A percentile compares a stretch with the other conserved stretches of the same genome.
These are phyloP conservation scores for Entomortierella parvispora DNA, from an alignment of 192 early-diverging fungal species.

Conservation along the genomic window DNA sequence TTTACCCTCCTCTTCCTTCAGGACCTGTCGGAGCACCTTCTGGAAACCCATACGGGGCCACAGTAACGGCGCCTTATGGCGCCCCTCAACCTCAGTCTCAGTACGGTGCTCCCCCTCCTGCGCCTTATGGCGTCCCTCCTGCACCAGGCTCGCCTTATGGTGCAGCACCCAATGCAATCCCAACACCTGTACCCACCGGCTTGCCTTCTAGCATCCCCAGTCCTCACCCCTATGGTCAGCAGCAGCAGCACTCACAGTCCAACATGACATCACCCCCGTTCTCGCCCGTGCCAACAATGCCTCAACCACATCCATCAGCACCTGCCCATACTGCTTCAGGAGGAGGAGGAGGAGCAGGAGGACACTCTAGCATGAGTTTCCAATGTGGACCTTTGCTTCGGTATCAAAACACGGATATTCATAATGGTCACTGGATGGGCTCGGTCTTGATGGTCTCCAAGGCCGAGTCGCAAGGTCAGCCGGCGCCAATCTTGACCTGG, in stretches of 20 bases:
- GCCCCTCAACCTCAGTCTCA: neutral
- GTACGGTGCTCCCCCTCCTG: neutral
- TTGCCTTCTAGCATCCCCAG: conserved; percentile 14
- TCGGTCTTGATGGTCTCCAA: conserved; percentile 58
- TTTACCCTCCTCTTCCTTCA: conserved; percentile 23
- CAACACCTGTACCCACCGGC: conserved; percentile 23
- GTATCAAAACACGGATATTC: conserved; percentile 56
- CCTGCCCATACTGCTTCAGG: conserved; percentile 1
- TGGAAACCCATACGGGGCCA: conserved; percentile 13
- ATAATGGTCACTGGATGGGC: conserved; percentile 51
- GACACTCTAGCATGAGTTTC: conserved; percentile 5
- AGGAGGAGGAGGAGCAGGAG: neutral
- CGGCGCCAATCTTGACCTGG: conserved; percentile 39
- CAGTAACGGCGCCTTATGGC: conserved; percentile 10
- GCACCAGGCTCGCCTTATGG: neutral
- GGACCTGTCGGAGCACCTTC: neutral
- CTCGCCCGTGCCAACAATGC: neutral
- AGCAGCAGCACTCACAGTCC: neutral
- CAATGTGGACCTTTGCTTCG: conserved; percentile 57
- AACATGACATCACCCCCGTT: neutral
- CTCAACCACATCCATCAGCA: neutral
- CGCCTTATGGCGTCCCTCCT: neutral
- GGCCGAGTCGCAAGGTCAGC: conserved; percentile 41
- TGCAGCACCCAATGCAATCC: neutral
- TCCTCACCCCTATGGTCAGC: conserved; percentile 20